Evolutionary conservation across 108 stramenopile species (phyloP).

Genomic region (Aureococcus anophagefferens): DNA sequence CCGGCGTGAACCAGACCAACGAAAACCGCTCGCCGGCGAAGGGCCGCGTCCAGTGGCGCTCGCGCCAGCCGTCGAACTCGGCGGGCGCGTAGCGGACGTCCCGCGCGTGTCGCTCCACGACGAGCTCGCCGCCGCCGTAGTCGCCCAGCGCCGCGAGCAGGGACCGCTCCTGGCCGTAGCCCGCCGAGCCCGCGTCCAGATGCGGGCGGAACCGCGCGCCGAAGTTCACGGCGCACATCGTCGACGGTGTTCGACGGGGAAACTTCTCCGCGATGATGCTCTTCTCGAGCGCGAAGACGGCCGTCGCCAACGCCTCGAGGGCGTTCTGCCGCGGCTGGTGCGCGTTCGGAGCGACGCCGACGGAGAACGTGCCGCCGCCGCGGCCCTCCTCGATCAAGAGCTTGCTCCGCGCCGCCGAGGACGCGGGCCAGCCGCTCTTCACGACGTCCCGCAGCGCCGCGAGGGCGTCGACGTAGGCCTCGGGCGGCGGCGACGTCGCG

Average conservation of each 20-base stretch:
- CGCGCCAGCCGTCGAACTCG: slow-evolving; percentile 83
- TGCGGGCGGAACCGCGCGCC: slow-evolving; percentile 82
- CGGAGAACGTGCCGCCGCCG: neutral
- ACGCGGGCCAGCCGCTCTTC: neutral
- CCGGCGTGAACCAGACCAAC: slow-evolving; percentile 83
- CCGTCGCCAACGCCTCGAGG: slow-evolving; percentile 49
- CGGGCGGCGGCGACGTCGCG: neutral
- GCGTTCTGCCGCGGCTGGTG: neutral
- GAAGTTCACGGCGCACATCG: slow-evolving; percentile 80
- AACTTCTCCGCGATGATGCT: slow-evolving; percentile 24
- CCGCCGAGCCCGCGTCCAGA: slow-evolving; percentile 67
- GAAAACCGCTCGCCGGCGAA: slow-evolving; percentile 74
- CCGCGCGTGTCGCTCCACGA: slow-evolving; percentile 54
- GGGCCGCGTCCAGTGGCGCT: slow-evolving; percentile 72
- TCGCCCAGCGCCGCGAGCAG: slow-evolving; percentile 82
- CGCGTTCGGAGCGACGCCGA: neutral
- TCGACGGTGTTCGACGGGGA: slow-evolving; percentile 53
- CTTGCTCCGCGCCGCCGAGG: neutral
- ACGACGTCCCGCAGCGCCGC: neutral
- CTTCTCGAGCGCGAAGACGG: slow-evolving; percentile 71
- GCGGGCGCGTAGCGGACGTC: slow-evolving; percentile 69
- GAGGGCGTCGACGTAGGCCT: neutral
- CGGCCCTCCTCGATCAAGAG: neutral
- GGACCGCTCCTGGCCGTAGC: slow-evolving; percentile 64
- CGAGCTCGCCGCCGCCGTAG: slow-evolving; percentile 65